These are phyloP conservation scores for Magnusiomyces paraingens DNA, from an alignment of 1,139 yeast genomes.

Conservation along the genomic window DNA sequence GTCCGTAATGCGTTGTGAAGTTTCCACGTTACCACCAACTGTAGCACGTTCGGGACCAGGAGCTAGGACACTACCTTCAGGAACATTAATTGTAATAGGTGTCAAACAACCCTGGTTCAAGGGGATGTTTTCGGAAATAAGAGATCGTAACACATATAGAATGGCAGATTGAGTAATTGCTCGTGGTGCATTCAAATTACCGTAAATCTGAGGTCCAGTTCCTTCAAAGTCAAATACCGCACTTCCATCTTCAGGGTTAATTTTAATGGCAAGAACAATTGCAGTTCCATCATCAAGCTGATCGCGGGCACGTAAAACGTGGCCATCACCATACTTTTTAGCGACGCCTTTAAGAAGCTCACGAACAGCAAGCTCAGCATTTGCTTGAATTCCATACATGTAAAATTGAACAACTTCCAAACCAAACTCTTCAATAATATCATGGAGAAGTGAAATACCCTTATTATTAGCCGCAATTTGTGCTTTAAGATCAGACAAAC, in stretches of 20 bases:
- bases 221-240: conserved; percentile 55
- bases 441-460: conserved; percentile 48
- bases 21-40: conserved; percentile 86
- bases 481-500: conserved; percentile 58
- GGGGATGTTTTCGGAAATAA: conserved; percentile 74
- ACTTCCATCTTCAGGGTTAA: conserved; percentile 41
- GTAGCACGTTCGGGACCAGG: conserved; percentile 78
- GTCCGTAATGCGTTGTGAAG: conserved; percentile 78
- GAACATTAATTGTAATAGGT: conserved; percentile 60
- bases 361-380: conserved; percentile 53
- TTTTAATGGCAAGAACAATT: conserved; percentile 41
- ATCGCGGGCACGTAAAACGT: conserved; percentile 40
- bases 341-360: conserved; percentile 37
- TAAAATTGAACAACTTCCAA: conserved; percentile 48
- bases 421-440: conserved; percentile 46
- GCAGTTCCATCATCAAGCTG: conserved; percentile 58
- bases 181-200: conserved; percentile 58
- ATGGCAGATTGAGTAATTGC: conserved; percentile 81
- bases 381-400: conserved; percentile 55
- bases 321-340: conserved; percentile 19
- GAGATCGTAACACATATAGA: conserved; percentile 65
- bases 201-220: conserved; percentile 54
- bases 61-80: conserved; percentile 60
- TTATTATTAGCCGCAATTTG: conserved; percentile 63
- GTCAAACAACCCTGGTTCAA: conserved; percentile 76